Base-by-base conservation (phyloP, 1,139 yeast species). In the Candida freyschussii region DNA sequence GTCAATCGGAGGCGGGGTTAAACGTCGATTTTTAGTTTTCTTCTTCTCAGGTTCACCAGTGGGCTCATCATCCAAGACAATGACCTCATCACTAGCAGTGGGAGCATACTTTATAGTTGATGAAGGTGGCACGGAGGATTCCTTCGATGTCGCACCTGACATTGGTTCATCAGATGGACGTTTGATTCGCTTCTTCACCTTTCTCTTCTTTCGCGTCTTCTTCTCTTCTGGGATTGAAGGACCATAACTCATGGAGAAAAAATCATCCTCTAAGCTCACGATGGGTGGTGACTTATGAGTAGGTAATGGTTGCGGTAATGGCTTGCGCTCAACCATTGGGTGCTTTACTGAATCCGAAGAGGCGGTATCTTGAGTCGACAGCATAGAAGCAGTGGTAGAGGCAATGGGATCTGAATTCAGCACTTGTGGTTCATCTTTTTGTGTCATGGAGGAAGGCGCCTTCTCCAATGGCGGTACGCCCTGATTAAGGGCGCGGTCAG, bases 251-350 rank as follows among this genome's bases (percentile, higher is more conserved):
- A 50, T 44, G 1, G 52, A 41, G 30, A 50, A 50, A 35, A 50
- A 50, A 29, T 50, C 55, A 29, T 50, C 52, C 12, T 48, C 51
- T 2, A 46, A 3, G 18, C 24, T 27, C 4, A 26, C n/a, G n/a
- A n/a, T n/a, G n/a, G n/a, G n/a, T n/a, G n/a, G n/a, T n/a, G n/a
- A n/a, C n/a, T n/a, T 17, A 4, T 19, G 21, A 7, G 29, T 29
- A 1, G 18, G n/a, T 16, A n/a, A n/a, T n/a, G n/a, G n/a, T n/a
- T n/a, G n/a, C n/a, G n/a, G n/a, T n/a, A n/a, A n/a, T n/a, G n/a
- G n/a, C n/a, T 17, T n/a, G 21, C 8, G 8, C 11, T 23, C 29
- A 10, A 30, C 11, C 3, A 12, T 20, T 17, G 11, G 32, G 19
- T 7, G 4, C 13, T 20, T 16, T 21, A 14, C 23, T 12, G 15